phyloP scores from a whole-genome alignment of 306 rosid species.

The Cajanus cajan region DNA sequence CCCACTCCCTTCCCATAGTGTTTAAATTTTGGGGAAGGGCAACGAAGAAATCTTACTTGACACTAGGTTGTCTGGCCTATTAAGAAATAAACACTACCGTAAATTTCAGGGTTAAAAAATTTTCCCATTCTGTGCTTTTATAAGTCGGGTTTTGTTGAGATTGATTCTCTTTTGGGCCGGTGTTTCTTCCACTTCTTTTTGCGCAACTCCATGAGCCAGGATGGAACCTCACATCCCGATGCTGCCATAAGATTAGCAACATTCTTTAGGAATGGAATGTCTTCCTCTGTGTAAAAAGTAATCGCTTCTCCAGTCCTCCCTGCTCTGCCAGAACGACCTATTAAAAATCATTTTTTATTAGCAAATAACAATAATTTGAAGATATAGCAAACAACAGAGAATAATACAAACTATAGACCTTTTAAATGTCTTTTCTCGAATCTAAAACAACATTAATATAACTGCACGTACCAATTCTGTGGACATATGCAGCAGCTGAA shows the following conservation, averaged over 20 bases:
- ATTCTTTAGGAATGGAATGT: constrained; percentile 73
- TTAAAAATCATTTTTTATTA: constrained; percentile 26
- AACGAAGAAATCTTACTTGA: neutral
- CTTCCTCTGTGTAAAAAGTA: constrained; percentile 84
- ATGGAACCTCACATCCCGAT: constrained; percentile 90
- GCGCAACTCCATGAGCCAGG: constrained; percentile 61
- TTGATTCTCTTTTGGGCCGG: constrained; percentile 74
- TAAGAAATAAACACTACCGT: neutral
- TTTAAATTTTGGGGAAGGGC: neutral
- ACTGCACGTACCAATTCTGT: constrained; percentile 75
- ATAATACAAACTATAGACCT: constrained; percentile 8
- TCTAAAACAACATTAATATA: neutral
- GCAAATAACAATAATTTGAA: neutral
- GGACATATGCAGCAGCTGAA: constrained; percentile 84
- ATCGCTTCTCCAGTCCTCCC: constrained; percentile 93
- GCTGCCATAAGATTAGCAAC: constrained; percentile 80
- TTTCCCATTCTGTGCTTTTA: constrained; percentile 17
- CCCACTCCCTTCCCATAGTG: neutral
- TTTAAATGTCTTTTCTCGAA: constrained; percentile 6
- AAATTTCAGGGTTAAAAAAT: neutral
- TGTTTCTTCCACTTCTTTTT: constrained; percentile 94
- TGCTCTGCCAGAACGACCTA: constrained; percentile 98
- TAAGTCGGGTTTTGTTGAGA: constrained; percentile 58
- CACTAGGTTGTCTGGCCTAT: neutral
- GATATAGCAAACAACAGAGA: neutral